Evolutionary conservation across 805 yeast genomes (phyloP).

Genomic region (Priceomyces melissophilus): DNA sequence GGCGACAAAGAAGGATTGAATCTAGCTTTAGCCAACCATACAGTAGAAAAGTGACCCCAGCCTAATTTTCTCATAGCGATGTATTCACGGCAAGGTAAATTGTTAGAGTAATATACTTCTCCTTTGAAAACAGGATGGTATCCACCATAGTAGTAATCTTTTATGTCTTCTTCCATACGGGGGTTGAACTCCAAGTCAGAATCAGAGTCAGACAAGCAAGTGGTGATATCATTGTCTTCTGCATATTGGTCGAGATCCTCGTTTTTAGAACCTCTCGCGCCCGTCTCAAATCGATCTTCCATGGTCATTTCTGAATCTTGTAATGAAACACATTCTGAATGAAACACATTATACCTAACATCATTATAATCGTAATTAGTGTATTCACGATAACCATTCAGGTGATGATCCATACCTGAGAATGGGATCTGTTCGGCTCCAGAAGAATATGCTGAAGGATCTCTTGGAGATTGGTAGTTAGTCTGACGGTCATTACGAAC

Average conservation of each 20-base stretch:
- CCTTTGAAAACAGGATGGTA: conserved; percentile 61
- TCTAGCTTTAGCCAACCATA: conserved; percentile 52
- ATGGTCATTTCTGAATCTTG: conserved; percentile 38
- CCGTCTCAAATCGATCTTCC: background rate
- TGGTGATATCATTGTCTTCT: conserved; percentile 11
- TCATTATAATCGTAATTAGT: conserved; percentile 2
- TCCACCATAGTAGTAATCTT: conserved; percentile 58
- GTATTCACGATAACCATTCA: background rate
- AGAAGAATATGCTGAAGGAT: no score
- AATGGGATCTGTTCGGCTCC: no score
- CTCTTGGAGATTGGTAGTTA: no score
- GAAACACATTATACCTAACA: conserved; percentile 23
- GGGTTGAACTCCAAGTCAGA: conserved; percentile 27
- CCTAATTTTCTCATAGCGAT: conserved; percentile 55
- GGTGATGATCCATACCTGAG: no score
- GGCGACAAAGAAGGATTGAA: conserved; percentile 18
- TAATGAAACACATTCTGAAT: conserved; percentile 35
- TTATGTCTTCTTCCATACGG: conserved; percentile 44
- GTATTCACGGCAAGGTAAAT: conserved; percentile 36
- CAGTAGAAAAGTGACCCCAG: conserved; percentile 72
- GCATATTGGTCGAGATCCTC: background rate
- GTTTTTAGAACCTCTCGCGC: background rate
- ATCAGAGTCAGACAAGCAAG: conserved; percentile 21
- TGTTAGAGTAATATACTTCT: conserved; percentile 46
- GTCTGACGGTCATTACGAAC: no score